Conservation (phyloP, 2,329 filamentous ascomycete genomes). For the Neocatenulostroma microsporum region DNA sequence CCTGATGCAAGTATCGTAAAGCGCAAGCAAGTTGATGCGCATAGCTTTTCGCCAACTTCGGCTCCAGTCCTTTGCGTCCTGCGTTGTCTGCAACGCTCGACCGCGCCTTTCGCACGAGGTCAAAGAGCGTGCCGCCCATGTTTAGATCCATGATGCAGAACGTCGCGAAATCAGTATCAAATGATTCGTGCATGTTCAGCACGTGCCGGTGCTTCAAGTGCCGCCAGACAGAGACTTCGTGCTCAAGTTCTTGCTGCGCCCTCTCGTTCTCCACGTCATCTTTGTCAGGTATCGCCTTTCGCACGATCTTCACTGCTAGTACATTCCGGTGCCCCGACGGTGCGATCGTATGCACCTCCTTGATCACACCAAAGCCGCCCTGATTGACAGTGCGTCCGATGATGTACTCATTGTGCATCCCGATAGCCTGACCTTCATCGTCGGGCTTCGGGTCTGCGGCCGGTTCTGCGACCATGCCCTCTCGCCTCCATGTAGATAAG, state of each 20-base stretch:
- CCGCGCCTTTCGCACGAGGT: slow-evolving; percentile 51
- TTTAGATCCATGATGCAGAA: slow-evolving; percentile 61
- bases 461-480: slow-evolving; percentile 16
- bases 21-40: slow-evolving; percentile 56
- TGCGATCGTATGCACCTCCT: slow-evolving; percentile 58
- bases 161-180: slow-evolving; percentile 60
- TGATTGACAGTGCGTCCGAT: slow-evolving; percentile 59
- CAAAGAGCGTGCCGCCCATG: slow-evolving; percentile 57
- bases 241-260: slow-evolving; percentile 59
- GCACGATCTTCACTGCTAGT: slow-evolving; percentile 62
- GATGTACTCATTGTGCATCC: slow-evolving; percentile 53
- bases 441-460: slow-evolving; percentile 45
- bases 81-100: slow-evolving; percentile 18
- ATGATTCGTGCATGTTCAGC: slow-evolving; percentile 55
- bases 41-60: slow-evolving; percentile 51
- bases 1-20: slow-evolving; percentile 59
- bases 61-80: slow-evolving; percentile 36
- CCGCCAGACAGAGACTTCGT: slow-evolving; percentile 61
- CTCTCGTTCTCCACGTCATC: slow-evolving; percentile 56
- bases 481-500: slow-evolving; percentile 22
- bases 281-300: slow-evolving; percentile 49
- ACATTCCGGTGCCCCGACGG: slow-evolving; percentile 41
- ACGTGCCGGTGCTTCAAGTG: slow-evolving; percentile 57
- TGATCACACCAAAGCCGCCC: slow-evolving; percentile 60
- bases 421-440: slow-evolving; percentile 60